Percentiles rank a stretch among this genome's conserved stretches.
Conservation (phyloP, 2,329 filamentous ascomycete species). For the Paracoccidioides brasiliensis region DNA sequence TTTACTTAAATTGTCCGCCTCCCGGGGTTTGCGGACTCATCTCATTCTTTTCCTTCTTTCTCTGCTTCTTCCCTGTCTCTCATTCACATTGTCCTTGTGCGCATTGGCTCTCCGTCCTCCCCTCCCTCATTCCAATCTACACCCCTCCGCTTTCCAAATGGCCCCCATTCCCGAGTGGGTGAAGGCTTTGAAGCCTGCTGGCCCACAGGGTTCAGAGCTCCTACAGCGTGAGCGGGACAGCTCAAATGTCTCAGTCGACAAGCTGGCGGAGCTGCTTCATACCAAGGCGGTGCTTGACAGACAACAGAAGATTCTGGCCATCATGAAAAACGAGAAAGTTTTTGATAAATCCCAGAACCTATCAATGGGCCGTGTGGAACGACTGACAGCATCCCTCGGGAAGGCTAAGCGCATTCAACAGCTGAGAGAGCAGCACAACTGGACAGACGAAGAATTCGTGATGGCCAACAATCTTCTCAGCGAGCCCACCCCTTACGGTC, state of each 20-base stretch:
- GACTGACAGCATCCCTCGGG: slow-evolving; percentile 56
- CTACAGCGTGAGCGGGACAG: slow-evolving; percentile 54
- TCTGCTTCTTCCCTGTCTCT: not conserved
- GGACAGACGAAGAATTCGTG: slow-evolving; percentile 50
- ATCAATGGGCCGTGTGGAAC: slow-evolving; percentile 55
- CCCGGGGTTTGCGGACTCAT: not conserved
- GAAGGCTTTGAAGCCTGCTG: slow-evolving; percentile 51
- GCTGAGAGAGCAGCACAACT: slow-evolving; percentile 52
- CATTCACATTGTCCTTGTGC: not conserved
- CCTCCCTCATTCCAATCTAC: not conserved
- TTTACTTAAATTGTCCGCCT: not conserved
- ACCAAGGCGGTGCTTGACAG: slow-evolving; percentile 51
- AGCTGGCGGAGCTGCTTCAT: slow-evolving; percentile 56
- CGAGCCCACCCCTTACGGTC: slow-evolving; percentile 60
- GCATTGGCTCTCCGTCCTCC: not conserved
- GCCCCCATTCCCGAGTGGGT: slow-evolving; percentile 49
- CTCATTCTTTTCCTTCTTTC: not conserved
- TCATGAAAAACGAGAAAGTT: slow-evolving; percentile 54
- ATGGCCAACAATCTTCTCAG: slow-evolving; percentile 56
- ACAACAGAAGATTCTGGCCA: slow-evolving; percentile 46
- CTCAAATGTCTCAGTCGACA: slow-evolving; percentile 53
- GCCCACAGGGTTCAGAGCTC: slow-evolving; percentile 56
- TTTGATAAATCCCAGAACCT: slow-evolving; percentile 73
- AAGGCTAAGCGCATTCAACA: slow-evolving; percentile 58
- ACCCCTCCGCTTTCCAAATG: slow-evolving; percentile 16